These are phyloP conservation scores for Trichoderma endophyticum DNA, from an alignment of 2,329 filamentous ascomycete species.

Conservation along the genomic window DNA sequence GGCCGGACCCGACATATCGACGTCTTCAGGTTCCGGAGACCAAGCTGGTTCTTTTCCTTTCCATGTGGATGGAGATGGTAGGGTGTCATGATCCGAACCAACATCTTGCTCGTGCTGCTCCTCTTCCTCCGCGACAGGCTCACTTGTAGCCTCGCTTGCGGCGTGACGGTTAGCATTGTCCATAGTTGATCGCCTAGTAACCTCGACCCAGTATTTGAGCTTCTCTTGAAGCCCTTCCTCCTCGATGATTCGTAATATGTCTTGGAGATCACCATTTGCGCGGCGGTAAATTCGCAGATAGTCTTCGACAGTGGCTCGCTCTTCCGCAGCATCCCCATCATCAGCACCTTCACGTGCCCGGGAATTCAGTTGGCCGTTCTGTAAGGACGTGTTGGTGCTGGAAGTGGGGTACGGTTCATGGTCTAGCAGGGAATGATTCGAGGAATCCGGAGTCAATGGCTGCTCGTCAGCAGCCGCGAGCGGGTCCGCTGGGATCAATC, in stretches of 20 bases:
- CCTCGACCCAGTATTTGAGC: constrained; percentile 57
- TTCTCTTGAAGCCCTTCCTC: constrained; percentile 58
- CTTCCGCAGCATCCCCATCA: background rate
- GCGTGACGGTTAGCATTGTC: constrained; percentile 23
- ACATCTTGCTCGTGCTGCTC: background rate
- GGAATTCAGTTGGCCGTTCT: background rate
- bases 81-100: background rate
- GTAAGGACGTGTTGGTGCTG: background rate
- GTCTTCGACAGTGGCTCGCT: constrained; percentile 30
- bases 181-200: constrained; percentile 40
- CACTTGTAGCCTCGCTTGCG: background rate
- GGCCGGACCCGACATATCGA: constrained; percentile 11
- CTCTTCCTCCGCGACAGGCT: background rate
- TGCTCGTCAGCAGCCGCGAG: background rate
- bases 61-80: background rate
- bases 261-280: constrained; percentile 56
- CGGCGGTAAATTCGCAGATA: constrained; percentile 55
- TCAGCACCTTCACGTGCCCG: background rate
- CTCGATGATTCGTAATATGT: constrained; percentile 59
- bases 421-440: background rate
- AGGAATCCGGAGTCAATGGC: background rate
- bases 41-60: constrained; percentile 30
- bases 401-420: background rate
- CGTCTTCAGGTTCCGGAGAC: constrained; percentile 16
- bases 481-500: background rate